phyloP scores from a whole-genome alignment of 2,329 filamentous ascomycete species.

The Leptographium lundbergii region DNA sequence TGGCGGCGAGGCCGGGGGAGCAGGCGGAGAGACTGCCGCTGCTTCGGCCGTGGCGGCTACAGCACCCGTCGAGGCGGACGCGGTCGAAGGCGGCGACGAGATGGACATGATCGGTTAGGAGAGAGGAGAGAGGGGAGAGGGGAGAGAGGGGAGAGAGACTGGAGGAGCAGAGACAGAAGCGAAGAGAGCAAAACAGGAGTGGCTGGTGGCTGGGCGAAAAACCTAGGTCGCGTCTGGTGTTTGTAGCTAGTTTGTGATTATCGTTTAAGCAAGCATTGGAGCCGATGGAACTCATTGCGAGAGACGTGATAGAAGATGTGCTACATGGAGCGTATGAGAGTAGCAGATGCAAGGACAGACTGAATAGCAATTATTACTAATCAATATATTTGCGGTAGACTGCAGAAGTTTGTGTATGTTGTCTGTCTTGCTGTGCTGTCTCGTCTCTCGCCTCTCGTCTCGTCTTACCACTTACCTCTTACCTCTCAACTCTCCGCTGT shows the following conservation, averaged over 20 bases:
- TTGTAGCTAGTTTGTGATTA: no score
- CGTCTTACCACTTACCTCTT: neutral
- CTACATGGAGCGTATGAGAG: no score
- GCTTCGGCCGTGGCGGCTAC: slow-evolving; percentile 15
- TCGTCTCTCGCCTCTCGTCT: neutral
- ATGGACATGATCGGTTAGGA: slow-evolving; percentile 17
- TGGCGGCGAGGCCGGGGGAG: slow-evolving; percentile 31
- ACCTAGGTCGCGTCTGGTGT: no score
- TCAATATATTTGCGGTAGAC: no score
- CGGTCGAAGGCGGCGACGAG: slow-evolving; percentile 15
- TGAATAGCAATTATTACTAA: no score
- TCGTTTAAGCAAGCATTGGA: no score
- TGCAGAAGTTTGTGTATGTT: no score
- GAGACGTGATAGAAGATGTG: no score
- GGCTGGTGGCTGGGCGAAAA: no score
- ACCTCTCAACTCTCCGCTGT: no score
- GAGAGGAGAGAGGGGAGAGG: no score
- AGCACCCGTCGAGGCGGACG: slow-evolving; percentile 16
- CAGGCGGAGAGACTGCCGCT: slow-evolving; percentile 15
- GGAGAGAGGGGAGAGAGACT: no score
- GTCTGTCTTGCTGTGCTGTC: neutral
- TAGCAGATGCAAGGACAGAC: neutral
- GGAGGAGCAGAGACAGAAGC: neutral
- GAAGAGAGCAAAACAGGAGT: neutral
- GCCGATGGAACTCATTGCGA: neutral